Percentiles rank a stretch among this genome's conserved stretches.
Evolutionary conservation across 2,329 filamentous ascomycete species (phyloP).

Genomic region (Biscogniauxia mediterranea): DNA sequence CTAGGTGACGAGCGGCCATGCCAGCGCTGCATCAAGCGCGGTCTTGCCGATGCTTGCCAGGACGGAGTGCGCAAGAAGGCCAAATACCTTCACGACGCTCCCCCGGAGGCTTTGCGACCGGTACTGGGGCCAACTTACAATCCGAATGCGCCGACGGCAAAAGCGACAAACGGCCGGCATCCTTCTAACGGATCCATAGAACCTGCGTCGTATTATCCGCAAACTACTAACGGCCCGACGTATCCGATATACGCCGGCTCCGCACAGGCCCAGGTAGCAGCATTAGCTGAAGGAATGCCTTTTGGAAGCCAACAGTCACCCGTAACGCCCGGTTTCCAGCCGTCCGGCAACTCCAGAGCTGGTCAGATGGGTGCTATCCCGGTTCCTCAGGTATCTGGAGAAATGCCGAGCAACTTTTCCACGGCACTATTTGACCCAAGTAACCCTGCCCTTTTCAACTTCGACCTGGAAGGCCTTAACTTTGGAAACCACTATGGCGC

Average conservation of each 20-base stretch:
- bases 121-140: slow-evolving; percentile 73
- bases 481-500: slow-evolving; percentile 97
- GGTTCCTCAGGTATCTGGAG: slow-evolving; percentile 49
- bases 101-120: slow-evolving; percentile 83
- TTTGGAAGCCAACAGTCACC: slow-evolving; percentile 71
- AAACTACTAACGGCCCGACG: slow-evolving; percentile 41
- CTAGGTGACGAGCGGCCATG: slow-evolving; percentile 93
- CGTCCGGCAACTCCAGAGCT: slow-evolving; percentile 46
- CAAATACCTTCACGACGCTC: slow-evolving; percentile 96
- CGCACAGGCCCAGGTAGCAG: slow-evolving; percentile 43
- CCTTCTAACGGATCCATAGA: slow-evolving; percentile 48
- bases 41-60: slow-evolving; percentile 85
- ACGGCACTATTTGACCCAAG: slow-evolving; percentile 78
- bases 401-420: slow-evolving; percentile 47
- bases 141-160: slow-evolving; percentile 49
- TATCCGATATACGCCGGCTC: slow-evolving; percentile 52
- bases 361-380: slow-evolving; percentile 44
- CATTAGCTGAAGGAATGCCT: slow-evolving; percentile 46
- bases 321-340: slow-evolving; percentile 69
- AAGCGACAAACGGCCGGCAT: slow-evolving; percentile 46
- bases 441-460: slow-evolving; percentile 91
- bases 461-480: slow-evolving; percentile 89
- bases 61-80: slow-evolving; percentile 98
- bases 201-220: slow-evolving; percentile 47
- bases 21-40: slow-evolving; percentile 89